Base-by-base conservation (phyloP, 768 basidiomycete genomes). In the Leccinum barrowsii region DNA sequence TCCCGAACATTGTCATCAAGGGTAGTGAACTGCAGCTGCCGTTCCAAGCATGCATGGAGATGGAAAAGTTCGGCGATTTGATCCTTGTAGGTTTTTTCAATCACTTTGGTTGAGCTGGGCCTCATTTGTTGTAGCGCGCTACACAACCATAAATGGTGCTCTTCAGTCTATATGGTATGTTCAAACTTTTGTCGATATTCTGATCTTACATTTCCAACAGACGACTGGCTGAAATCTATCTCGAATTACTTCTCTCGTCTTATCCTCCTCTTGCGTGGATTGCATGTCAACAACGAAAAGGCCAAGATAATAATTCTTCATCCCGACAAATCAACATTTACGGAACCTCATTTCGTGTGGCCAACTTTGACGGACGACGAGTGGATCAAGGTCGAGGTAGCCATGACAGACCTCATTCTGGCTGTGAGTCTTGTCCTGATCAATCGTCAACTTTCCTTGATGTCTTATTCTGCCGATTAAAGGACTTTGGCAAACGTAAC, bases 1-100 rank as follows among this genome's bases (percentile, higher is more conserved):
- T 99, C 88, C 97, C 97, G 53, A 99, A 99, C 76, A 99, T 99
- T 64, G 97, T 99, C 74, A 99, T 99, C 81, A 98, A 98, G 78
- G 97, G 97, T 58, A 94, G 92, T 64, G 97, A 99, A 73, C 79
- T 99, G 50, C 97, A 99, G 68, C 78, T 98, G 57, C 97, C 97
- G 0, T 99, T 99, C 94, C 96, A 98, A 76, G 96, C 97, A 15
- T 96, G 94, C 66, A 94, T 99, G 92, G 98, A 98, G 81, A 95
- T 98, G 89, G 97, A 99, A 83, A 98, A 98, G 76, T 98, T 99
- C 65, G 97, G 97, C 77, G 97, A 99, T 72, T 79, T 99, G 60
- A 98, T 98, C 63, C 73, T 98, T 72, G 88, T 88, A 69, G 53
- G 80, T 66, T 32, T 17, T 34, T 26, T 42, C 40, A 17, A 22